Evolutionary conservation across 495 filamentous ascomycete genomes (phyloP).

Genomic region (Haplographium delicatum): DNA sequence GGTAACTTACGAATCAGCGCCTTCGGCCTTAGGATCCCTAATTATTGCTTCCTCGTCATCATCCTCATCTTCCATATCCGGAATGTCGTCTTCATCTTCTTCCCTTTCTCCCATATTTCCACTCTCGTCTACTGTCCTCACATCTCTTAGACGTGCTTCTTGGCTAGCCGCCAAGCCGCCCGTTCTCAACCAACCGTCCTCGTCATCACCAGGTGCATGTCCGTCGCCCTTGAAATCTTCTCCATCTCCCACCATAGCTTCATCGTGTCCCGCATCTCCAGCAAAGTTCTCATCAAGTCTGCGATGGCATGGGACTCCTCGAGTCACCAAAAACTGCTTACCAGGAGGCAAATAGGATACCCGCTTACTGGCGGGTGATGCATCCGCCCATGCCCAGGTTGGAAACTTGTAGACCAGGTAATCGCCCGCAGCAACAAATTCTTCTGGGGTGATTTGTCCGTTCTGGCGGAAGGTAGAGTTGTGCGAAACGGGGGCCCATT

Average conservation of each 20-base stretch:
- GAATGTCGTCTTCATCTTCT: slow-evolving; percentile 82
- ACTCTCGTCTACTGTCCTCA: slow-evolving; percentile 77
- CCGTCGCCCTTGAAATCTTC: slow-evolving; percentile 51
- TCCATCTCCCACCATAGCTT: slow-evolving; percentile 76
- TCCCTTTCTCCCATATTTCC: slow-evolving; percentile 73
- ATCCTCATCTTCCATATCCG: slow-evolving; percentile 96
- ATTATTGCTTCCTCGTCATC: slow-evolving; percentile 98
- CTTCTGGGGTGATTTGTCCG: slow-evolving; percentile 94
- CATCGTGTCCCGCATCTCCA: slow-evolving; percentile 77
- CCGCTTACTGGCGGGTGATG: slow-evolving; percentile 69
- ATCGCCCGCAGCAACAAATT: slow-evolving; percentile 93
- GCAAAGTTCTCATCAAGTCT: slow-evolving; percentile 91
- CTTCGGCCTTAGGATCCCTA: slow-evolving; percentile 57
- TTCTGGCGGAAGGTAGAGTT: slow-evolving; percentile 90
- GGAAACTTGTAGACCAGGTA: slow-evolving; percentile 99
- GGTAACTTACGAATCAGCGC: slow-evolving; percentile 61
- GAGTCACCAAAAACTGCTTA: slow-evolving; percentile 94
- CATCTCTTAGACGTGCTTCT: slow-evolving; percentile 70
- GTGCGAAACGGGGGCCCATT: slow-evolving; percentile 82
- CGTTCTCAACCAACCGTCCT: slow-evolving; percentile 88
- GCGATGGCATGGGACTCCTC: slow-evolving; percentile 87
- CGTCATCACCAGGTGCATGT: slow-evolving; percentile 47
- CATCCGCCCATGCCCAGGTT: slow-evolving; percentile 95
- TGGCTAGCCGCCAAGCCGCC: slow-evolving; percentile 69
- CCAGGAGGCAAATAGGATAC: slow-evolving; percentile 76